Conservation (phyloP, 305 asterid species). For the Fraxinus xanthoxyloides region DNA sequence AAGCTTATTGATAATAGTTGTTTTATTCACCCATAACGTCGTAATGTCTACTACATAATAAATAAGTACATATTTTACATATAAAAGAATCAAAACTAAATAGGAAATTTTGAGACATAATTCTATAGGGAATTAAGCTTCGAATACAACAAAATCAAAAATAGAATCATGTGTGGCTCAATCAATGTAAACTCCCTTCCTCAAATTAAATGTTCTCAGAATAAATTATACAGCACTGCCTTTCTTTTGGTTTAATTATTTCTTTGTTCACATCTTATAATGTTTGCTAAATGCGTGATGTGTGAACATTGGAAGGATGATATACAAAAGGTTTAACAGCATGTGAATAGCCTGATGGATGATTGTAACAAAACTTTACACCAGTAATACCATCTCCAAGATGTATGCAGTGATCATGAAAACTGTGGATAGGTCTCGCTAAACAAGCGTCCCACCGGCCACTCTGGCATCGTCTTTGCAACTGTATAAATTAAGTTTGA, state of each 20-base stretch:
- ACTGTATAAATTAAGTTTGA: conserved; percentile 65
- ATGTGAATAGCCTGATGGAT: conserved; percentile 60
- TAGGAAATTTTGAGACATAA: too few relatives aligned
- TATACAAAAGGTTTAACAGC: conserved; percentile 67
- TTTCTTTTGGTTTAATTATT: neutral
- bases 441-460: conserved; percentile 87
- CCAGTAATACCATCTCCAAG: conserved; percentile 54
- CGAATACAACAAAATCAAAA: neutral
- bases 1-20: neutral
- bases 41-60: too few relatives aligned
- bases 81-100: neutral
- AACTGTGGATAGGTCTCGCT: conserved; percentile 81
- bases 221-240: neutral
- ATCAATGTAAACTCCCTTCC: neutral
- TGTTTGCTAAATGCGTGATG: conserved; percentile 47
- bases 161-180: neutral
- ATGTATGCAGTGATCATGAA: conserved; percentile 66
- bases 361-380: conserved; percentile 67
- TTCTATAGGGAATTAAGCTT: neutral
- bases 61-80: too few relatives aligned
- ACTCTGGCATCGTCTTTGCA: conserved; percentile 87
- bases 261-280: neutral
- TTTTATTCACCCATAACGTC: neutral
- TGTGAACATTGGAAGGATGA: conserved; percentile 52
- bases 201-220: neutral